A percentile compares a stretch with the other conserved stretches of the same genome.
Conservation (phyloP, 1,284 basidiomycete species). For the Ceratobasidium sp. region DNA sequence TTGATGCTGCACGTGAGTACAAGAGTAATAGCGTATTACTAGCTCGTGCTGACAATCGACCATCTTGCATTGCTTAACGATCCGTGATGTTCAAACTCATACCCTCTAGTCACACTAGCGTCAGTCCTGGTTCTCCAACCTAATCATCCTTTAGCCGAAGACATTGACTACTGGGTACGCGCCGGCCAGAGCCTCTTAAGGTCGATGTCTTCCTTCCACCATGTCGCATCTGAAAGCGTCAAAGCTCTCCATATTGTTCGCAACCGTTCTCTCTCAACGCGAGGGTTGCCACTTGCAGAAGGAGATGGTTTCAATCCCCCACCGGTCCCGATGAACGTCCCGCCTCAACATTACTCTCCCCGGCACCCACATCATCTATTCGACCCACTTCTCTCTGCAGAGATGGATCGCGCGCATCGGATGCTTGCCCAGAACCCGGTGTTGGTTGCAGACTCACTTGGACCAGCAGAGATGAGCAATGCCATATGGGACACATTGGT, state of each 20-base stretch:
- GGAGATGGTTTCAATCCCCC: slow-evolving; percentile 19
- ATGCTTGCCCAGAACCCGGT: slow-evolving; percentile 14
- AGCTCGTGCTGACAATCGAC: background rate
- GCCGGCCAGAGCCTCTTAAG: slow-evolving; percentile 26
- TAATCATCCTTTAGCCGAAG: slow-evolving; percentile 25
- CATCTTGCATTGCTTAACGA: no score
- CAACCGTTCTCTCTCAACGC: slow-evolving; percentile 10
- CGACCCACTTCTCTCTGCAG: slow-evolving; percentile 22
- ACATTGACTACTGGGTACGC: slow-evolving; percentile 34
- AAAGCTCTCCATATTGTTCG: slow-evolving; percentile 27
- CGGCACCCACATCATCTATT: slow-evolving; percentile 21
- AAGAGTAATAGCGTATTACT: background rate
- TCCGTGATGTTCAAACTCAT: no score
- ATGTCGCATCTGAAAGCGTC: slow-evolving; percentile 32
- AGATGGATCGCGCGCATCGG: slow-evolving; percentile 33
- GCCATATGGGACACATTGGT: slow-evolving; percentile 7
- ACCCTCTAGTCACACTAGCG: slow-evolving; percentile 20
- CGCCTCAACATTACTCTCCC: slow-evolving; percentile 13
- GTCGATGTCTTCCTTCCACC: slow-evolving; percentile 25
- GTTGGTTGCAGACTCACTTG: slow-evolving; percentile 28
- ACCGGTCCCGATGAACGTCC: slow-evolving; percentile 17
- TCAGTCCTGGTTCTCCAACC: slow-evolving; percentile 31
- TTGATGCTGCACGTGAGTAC: slow-evolving; percentile 31
- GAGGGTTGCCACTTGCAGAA: slow-evolving; percentile 10
- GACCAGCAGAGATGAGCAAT: slow-evolving; percentile 22